Evolutionary conservation across 176 grass and related monocot genomes (phyloP), one percentile per base, ranked within the genome.

Genomic region (Rhynchospora tenuis): DNA sequence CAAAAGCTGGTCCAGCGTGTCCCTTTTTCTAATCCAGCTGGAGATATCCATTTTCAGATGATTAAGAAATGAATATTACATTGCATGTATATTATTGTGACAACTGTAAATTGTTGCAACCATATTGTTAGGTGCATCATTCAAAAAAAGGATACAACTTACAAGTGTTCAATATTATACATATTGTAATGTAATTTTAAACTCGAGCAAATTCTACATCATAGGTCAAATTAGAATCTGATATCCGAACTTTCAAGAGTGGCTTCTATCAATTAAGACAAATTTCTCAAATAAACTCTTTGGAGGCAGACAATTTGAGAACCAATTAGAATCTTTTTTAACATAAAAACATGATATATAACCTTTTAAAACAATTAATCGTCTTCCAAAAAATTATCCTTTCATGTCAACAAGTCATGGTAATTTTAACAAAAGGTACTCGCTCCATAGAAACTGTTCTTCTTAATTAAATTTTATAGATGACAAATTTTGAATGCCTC

Each of bases 41-140:
- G 80, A 82, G 7, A 28, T 54, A 64, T 82, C 63, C 22, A 82
- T 82, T 81, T 82, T 47, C 31, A 17, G 9, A 17, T 19, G 3
- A 82, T 67, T 82, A 4, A 52, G 11, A 48, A 28, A 63, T 55
- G 73, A 7, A 27, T 16, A 78, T 55, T 29, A 15, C 17, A 61
- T 54, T 44, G 9, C 9, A 23, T 44, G 9, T 9, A 23, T 81
- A 20, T 81, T 81, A 23, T 56, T 28, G 13, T 26, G 23, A 31
- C 47, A 77, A 24, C 24, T 64, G 64, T 42, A 4, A 3, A 69
- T 65, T 14, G 22, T 13, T 27, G 23, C 27, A 29, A 10, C 11
- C 13, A 65, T 65, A 11, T 65, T 65, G 23, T 65, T 65, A 29
- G 62, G 62, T 65, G 11, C 3, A 65, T 29, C 62, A 29, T 65